Conservation (phyloP, 192 early-diverging fungal species). For the Fimicolochytrium jonesii region DNA sequence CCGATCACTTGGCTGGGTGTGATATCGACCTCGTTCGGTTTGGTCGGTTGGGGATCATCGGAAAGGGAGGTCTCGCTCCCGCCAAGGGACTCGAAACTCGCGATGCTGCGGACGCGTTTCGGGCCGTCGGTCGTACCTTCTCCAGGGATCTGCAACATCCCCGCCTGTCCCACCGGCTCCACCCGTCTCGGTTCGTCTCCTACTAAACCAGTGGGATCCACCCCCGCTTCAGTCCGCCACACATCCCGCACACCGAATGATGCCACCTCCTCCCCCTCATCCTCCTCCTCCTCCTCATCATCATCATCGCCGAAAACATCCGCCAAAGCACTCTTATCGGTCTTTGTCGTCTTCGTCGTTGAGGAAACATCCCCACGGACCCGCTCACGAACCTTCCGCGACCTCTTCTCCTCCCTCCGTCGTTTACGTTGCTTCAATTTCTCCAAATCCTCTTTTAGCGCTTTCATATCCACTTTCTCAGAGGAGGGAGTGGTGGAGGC, state of each 20-base stretch:
- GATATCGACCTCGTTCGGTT: no score
- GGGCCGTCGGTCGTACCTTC: neutral
- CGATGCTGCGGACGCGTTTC: conserved; percentile 7
- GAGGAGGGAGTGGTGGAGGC: no score
- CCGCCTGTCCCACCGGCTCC: neutral
- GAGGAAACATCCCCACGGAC: neutral
- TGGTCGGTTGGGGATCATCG: no score
- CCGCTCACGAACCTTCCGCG: neutral
- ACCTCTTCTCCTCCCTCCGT: neutral
- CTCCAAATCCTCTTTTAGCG: conserved; percentile 11
- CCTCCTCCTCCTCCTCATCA: neutral
- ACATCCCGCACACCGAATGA: neutral
- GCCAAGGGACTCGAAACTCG: conserved; percentile 18
- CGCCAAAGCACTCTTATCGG: neutral
- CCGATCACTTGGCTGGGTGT: no score
- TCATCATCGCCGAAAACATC: neutral
- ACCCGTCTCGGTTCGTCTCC: neutral
- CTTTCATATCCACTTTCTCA: conserved; percentile 11
- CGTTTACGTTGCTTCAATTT: conserved; percentile 7
- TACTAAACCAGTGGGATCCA: neutral
- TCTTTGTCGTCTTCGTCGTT: neutral
- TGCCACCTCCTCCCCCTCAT: neutral
- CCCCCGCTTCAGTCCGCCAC: neutral
- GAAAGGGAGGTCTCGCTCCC: no score
- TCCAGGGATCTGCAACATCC: neutral